Conservation (phyloP, 1,284 basidiomycete species). For the Ganoderma sp. region DNA sequence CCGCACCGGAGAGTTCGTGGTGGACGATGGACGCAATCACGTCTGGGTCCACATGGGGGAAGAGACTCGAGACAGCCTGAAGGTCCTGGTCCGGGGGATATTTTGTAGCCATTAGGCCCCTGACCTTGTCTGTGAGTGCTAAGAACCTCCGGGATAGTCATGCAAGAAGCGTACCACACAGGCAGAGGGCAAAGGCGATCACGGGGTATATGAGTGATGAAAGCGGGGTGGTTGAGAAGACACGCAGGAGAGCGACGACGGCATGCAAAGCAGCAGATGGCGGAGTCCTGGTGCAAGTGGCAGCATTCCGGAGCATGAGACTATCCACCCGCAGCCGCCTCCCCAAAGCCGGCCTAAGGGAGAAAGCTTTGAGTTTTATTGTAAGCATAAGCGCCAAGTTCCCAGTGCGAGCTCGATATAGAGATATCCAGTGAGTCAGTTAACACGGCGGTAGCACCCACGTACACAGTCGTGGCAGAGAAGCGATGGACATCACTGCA, state of each 20-base stretch:
- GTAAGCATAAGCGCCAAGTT: slow-evolving; percentile 19
- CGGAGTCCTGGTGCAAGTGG: slow-evolving; percentile 15
- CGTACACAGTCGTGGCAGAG: slow-evolving; percentile 16
- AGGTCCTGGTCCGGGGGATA: slow-evolving; percentile 33
- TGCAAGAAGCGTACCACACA: slow-evolving; percentile 21
- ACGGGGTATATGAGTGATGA: slow-evolving; percentile 13
- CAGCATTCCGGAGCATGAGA: slow-evolving; percentile 2
- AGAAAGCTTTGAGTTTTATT: slow-evolving; percentile 14
- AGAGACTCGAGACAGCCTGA: slow-evolving; percentile 36
- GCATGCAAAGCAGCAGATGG: slow-evolving; percentile 27
- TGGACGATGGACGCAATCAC: slow-evolving; percentile 40
- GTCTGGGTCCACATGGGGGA: slow-evolving; percentile 43
- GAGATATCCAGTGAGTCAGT: slow-evolving; percentile 12
- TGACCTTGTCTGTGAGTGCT: slow-evolving; percentile 15
- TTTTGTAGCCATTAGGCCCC: slow-evolving; percentile 26
- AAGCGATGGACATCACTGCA: slow-evolving; percentile 13
- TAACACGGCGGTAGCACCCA: slow-evolving; percentile 10
- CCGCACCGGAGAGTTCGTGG: slow-evolving; percentile 39
- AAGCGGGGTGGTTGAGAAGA: slow-evolving; percentile 11
- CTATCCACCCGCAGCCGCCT: slow-evolving; percentile 21
- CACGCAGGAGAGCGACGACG: slow-evolving; percentile 11
- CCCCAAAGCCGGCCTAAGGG: slow-evolving; percentile 29
- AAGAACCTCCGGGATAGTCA: slow-evolving; percentile 15
- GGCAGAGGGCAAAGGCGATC: not conserved
- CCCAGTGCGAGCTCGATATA: slow-evolving; percentile 18